Base-by-base conservation (phyloP, 2,329 filamentous ascomycete species). In the Rutstroemia sp. region DNA sequence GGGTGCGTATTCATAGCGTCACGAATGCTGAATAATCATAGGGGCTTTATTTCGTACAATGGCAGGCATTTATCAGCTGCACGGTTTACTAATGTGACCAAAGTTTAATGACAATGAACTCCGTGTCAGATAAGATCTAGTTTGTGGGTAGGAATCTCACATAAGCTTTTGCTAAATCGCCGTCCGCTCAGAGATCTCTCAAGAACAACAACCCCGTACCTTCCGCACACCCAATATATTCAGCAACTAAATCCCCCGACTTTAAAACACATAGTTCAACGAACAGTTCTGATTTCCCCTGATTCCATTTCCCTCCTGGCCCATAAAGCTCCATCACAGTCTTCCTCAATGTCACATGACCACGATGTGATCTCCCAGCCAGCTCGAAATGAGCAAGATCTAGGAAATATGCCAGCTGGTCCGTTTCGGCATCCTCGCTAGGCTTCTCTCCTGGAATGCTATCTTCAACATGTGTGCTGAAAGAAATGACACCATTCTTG, bases 201-300 rank as follows among this genome's bases (percentile, higher is more conserved):
- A 71, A 69, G 65, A 2, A 72, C 62, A 52, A 75, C 67, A 25
- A 77, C 72, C 3, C 71, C 48, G 44, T 66, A 46, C 61, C 54
- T 46, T 67, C 63, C 5, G 54, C 56, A 41, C 62, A 58, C 12
- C 61, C 63, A 38, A 63, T 61, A 47, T 66, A 62, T 44, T 58
- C 54, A 9, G 61, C 59, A 37, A 72, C 66, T n/a, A 66, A 64
- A 16, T 60, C 60, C 27, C 66, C 62, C 23, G 51, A 51, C 45
- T 62, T 62, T 42, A 62, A 49, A 38, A 62, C 49, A 44, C 56
- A 59, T 23, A 61, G 39, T 38, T 62, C 60, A 23, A 56, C 60
- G 54, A 54, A 61, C 34, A 62, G 18, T 8, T 52, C 52, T 18
- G 52, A 18, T 52, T 57, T 62, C 1, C 58, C 60, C 23, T 46